Base-by-base conservation (phyloP, 2,329 filamentous ascomycete genomes). In the Tolypocladium album region DNA sequence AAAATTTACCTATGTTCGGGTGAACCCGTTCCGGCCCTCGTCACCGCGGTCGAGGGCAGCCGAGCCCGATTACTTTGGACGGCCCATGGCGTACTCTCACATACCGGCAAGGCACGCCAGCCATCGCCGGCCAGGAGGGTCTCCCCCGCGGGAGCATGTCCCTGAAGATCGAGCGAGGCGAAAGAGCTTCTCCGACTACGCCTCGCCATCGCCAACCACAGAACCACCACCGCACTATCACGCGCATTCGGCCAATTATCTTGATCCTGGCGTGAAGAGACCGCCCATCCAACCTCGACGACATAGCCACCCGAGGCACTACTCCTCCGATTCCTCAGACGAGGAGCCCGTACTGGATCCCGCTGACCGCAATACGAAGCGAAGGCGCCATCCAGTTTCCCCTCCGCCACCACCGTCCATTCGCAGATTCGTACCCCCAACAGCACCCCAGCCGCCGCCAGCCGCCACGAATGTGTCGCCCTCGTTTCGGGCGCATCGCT, bases 141-240 rank as follows among this genome's bases (percentile, higher is more conserved):
- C 72, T 6, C 69, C 68, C 39, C 72, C 71, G 53, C 72, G 73
- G 42, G 71, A 73, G 36, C 72, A 72, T 38, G 72, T 75, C 8
- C 68, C 75, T 11, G 78, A 79, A 20, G 74, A 75, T 20, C 68
- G 74, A n/a, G 69, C 67, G 15, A 75, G 78, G 45, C 74, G 80
- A 45, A 75, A 77, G 59, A 83, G 81, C 69, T 79, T 80, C 67
- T 81, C 80, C 3, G 81, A 83, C 60, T 76, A 78, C 58, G 76
- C 76, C 2, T 73, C 72, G 2, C 72, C 74, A 1, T 73, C 74
- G 2, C 70, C 71, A 2, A 66, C 72, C 22, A 67, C 74, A 17
- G 67, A 70, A 3, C 58, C 69, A 17, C 61, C 70, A 3, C 58
- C 70, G 15, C 61, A 64, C 27, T 62, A 64, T 9, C 69, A 69